Conservation (phyloP, 1,284 basidiomycete genomes). For the Psilocybe mexicana region DNA sequence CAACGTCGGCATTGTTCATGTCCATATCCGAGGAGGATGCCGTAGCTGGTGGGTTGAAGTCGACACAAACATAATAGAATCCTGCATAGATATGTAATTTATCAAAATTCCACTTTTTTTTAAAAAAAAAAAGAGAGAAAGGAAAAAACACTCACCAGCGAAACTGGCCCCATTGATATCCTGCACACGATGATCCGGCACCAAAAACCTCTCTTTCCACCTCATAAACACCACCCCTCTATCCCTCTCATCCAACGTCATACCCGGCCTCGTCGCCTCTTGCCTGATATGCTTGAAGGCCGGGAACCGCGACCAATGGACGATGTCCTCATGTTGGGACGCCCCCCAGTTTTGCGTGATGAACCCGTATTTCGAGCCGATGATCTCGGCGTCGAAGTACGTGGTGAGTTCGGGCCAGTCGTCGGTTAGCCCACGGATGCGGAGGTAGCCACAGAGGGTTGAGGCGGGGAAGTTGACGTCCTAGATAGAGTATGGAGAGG, state of each 20-base stretch:
- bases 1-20: background rate
- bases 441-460: constrained; percentile 84
- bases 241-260: constrained; percentile 75
- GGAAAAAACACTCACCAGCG: constrained; percentile 39
- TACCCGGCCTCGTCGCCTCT: constrained; percentile 72
- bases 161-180: constrained; percentile 96
- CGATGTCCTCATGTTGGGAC: constrained; percentile 83
- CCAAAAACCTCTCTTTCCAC: constrained; percentile 96
- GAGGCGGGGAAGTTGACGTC: constrained; percentile 83
- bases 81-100: constrained; percentile 41
- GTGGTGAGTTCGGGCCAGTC: constrained; percentile 91
- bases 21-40: constrained; percentile 27
- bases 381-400: constrained; percentile 94
- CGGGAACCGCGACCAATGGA: constrained; percentile 90
- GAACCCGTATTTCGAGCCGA: constrained; percentile 86
- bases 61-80: constrained; percentile 87
- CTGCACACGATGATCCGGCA: constrained; percentile 90
- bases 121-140: too few relatives aligned
- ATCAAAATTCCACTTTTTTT: too few relatives aligned
- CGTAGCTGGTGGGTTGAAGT: constrained; percentile 61
- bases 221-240: constrained; percentile 88
- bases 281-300: constrained; percentile 80
- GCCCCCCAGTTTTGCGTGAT: constrained; percentile 86
- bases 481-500: constrained; percentile 35
- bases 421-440: constrained; percentile 86